phyloP scores from a whole-genome alignment of 495 filamentous ascomycete genomes.

The Halenospora varia region DNA sequence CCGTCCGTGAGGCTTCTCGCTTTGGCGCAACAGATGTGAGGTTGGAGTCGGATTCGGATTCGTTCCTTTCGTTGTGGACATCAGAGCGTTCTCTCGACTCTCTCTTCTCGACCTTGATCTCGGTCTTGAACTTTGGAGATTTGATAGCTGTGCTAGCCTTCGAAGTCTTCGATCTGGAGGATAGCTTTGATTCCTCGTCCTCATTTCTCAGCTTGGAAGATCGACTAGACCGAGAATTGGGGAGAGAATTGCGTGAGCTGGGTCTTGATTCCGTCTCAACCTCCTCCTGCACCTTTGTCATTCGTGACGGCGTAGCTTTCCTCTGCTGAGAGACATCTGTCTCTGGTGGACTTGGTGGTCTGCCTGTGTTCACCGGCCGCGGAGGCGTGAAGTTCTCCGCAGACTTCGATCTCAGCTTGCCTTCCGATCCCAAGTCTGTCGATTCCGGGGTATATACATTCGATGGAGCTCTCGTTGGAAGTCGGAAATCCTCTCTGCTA shows the following conservation, averaged over 20 bases:
- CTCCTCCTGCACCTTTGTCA: conserved; percentile 23
- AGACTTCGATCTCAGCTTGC: conserved; percentile 18
- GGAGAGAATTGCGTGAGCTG: conserved; percentile 21
- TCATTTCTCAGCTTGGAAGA: conserved; percentile 20
- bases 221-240: conserved; percentile 14
- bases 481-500: conserved; percentile 50
- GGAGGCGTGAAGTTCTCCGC: conserved; percentile 25
- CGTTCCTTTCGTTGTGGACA: conserved; percentile 21
- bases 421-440: conserved; percentile 23
- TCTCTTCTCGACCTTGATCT: neutral
- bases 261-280: conserved; percentile 17
- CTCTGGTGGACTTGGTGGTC: conserved; percentile 52
- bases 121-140: conserved; percentile 2
- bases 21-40: conserved; percentile 65
- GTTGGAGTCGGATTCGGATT: conserved; percentile 54
- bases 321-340: conserved; percentile 46
- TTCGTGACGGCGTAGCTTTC: conserved; percentile 15
- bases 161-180: conserved; percentile 43
- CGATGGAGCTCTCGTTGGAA: conserved; percentile 15
- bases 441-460: conserved; percentile 26
- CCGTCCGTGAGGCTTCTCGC: conserved; percentile 28
- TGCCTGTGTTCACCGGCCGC: conserved; percentile 17
- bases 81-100: neutral
- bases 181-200: conserved; percentile 41
- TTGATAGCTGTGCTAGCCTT: conserved; percentile 27